Evolutionary conservation across 768 basidiomycete species (phyloP), one percentile per base, ranked within the genome.

Genomic region (Boletus rubescentipes): DNA sequence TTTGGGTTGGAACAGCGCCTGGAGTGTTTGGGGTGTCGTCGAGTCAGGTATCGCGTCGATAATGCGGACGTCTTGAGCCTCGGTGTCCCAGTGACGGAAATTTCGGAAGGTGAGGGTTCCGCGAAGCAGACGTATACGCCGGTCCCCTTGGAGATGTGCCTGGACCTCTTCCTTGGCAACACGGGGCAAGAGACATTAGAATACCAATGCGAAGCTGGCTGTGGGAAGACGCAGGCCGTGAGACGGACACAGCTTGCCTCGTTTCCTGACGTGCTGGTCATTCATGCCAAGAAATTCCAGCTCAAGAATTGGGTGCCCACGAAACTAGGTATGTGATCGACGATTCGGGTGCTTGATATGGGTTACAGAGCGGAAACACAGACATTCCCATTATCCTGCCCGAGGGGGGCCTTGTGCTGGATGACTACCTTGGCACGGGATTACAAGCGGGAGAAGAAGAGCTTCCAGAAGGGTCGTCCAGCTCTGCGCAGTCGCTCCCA

Each of bases 281-380:
- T 99, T 2, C 95, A 97, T 58, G 87, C 93, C 39, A 91, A 90
- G 66, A 96, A 96, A 63, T 98, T 97, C 75, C 91, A 94, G 70
- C 80, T 96, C 5, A 87, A 93, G 38, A 93, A 93, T 61, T 98
- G 97, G 97, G 92, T 99, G 1, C 97, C 97, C 0, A 80, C 87
- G 4, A 99, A 99, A 72, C 78, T 98, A 29, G 92, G 93, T 93
- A 57, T 16, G 83, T 66, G 8, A 29, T 39, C 8, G 23, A 34
- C n/a, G 3, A 37, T 7, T 3, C 23, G n/a, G 10, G 4, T 40
- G 1, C 16, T 48, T 2, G 46, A 43, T 38, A 36, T 43, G 15
- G 36, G 29, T 52, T 9, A 65, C 30, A 21, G 18, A 26, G n/a
- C 18, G 3, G 4, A 23, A 21, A 53, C 8, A 16, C 60, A 94